These are phyloP conservation scores for Fusarium annulatum DNA, from an alignment of 2,329 filamentous ascomycete genomes.

Conservation along the genomic window DNA sequence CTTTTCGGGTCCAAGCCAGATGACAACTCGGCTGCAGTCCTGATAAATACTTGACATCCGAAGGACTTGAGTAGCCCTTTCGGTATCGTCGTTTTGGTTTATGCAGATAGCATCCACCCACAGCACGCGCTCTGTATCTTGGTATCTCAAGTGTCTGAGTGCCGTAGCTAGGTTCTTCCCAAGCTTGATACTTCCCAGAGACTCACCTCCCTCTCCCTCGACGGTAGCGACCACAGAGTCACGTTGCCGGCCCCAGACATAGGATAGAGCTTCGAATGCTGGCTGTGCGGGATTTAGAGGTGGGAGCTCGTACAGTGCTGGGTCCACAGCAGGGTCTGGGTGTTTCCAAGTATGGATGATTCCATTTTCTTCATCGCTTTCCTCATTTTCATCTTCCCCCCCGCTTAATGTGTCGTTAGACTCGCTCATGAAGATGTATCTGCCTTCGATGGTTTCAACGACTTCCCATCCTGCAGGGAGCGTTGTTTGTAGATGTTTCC, in stretches of 20 bases:
- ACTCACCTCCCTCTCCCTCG: fast-evolving
- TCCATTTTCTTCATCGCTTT: background rate
- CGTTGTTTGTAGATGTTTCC: background rate
- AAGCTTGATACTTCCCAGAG: background rate
- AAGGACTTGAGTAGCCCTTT: background rate
- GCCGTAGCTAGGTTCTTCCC: background rate
- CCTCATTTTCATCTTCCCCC: background rate
- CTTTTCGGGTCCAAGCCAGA: background rate
- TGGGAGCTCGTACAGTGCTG: background rate
- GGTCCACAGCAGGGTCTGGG: background rate
- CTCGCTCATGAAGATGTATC: background rate
- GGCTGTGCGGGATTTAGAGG: background rate
- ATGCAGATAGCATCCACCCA: background rate
- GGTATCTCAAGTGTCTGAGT: background rate
- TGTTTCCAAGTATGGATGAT: background rate
- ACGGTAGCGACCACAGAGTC: background rate
- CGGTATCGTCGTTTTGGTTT: background rate
- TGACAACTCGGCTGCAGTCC: background rate
- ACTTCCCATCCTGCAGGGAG: background rate
- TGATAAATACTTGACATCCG: background rate
- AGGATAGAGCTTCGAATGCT: background rate
- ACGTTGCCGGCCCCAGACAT: background rate
- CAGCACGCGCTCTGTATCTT: background rate
- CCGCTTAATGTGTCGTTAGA: background rate
- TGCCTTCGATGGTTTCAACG: fast-evolving